Base-by-base conservation (phyloP, 441 rosid genomes). In the Pelargonium fulgidum region DNA sequence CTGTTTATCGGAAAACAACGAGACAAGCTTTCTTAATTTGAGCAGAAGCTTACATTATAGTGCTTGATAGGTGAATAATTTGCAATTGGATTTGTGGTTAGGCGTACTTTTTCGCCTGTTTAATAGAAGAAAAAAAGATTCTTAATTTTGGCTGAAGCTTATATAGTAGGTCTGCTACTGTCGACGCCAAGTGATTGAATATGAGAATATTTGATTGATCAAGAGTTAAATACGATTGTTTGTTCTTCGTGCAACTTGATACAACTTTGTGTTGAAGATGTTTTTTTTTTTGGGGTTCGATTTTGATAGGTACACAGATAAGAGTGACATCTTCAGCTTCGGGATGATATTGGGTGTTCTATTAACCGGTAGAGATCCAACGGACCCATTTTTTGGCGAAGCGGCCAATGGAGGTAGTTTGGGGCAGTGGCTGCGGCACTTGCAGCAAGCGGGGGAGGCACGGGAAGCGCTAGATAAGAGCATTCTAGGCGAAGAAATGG, bases 321-420 rank as follows among this genome's bases (percentile, higher is more conserved):
- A 90, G 79, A 87, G 96, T 66, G 99, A 93, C 72, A 78, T 93
- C 67, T 93, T 86, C 84, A 90, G 97, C 89, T 93, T 93, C 22
- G 99, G 99, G 80, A 84, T 93, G 89, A 85, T 93, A 74, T 56
- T 93, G 72, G 99, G 87, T 45, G 87, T 89, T 83, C 81, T 93
- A 22, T 76, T 93, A 72, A 91, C 96, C 0, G 97, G 99, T 67
- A 87, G 83, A 78, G 89, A 89, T 71, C 99, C 96, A 0, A 81
- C 76, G 0, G 90, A 82, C 2, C 84, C 90, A 12, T 85, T 90
- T 77, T 84, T 89, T 39, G 80, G 78, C 7, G 97, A 88, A 80
- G 81, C 82, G 68, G 80, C 83, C 7, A 73, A 66, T 10, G 84
- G 87, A 12, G 89, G 97, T 45, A 91, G 88, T 78, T 80, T 91